Base-by-base conservation (phyloP, 1,284 basidiomycete genomes). In the Heliocybe sulcata region DNA sequence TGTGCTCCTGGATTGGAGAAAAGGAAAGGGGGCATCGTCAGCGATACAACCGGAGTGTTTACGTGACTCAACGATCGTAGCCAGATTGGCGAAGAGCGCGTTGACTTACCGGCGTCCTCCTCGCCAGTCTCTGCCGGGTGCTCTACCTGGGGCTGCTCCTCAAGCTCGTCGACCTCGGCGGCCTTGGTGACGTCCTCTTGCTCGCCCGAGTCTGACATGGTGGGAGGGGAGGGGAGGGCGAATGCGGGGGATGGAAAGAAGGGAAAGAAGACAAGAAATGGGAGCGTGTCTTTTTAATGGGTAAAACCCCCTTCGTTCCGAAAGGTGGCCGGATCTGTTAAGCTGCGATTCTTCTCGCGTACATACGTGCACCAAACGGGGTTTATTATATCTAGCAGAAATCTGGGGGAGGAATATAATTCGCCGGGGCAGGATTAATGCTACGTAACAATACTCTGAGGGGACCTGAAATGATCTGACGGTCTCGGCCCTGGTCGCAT, bases 271-370 rank as follows among this genome's bases (percentile, higher is more conserved):
- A 77, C 79, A 78, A 77, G 75, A 77, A 77, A 79, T 73, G 72
- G 72, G 74, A 61, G 69, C 60, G 75, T 72, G 73, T 73, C 72
- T 77, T 77, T 82, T 87, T 87, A 86, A 85, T 83, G 81, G 77
- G 77, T 77, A 82, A 76, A 77, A 76, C 75, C 68, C 82, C 81
- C 51, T 52, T 52, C 51, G 51, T 52, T 35, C 29, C 29, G 26
- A 52, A 52, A 52, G 51, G 29, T 20, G 25, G 4, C 51, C 51
- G 20, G 51, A 52, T 52, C 51, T 22, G 51, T 52, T 25, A 29
- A 22, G 47, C n/a, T 42, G 27, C 23, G 12, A 29, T 49, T 49
- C 47, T 49, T 49, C 47, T 42, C 47, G 47, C 47, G 47, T 49
- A 29, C 47, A 49, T 49, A 25, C 47, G 22, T 29, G 47, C 12